phyloP scores from a whole-genome alignment of 306 rosid genomes.

The Pterocarpus santalinus region DNA sequence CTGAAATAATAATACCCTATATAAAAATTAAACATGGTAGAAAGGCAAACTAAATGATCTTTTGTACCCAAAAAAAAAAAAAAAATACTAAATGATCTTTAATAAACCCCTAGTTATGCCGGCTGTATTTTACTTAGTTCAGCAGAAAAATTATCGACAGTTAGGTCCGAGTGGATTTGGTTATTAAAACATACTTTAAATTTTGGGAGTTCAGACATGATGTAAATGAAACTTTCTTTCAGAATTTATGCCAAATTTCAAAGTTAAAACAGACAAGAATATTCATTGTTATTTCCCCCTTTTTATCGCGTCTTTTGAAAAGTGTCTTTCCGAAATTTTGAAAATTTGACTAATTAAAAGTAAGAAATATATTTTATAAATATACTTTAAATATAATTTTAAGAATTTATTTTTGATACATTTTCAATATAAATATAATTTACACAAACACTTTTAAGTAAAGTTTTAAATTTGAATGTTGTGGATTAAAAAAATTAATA shows the following conservation, averaged over 20 bases:
- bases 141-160: not conserved
- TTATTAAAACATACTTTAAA: not conserved
- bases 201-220: not conserved
- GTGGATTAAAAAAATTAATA: too few relatives aligned
- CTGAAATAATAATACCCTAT: too few relatives aligned
- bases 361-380: not conserved
- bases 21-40: too few relatives aligned
- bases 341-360: not conserved
- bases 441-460: too few relatives aligned
- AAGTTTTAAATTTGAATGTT: too few relatives aligned
- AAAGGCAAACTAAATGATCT: too few relatives aligned
- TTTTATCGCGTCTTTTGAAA: constrained; percentile 1
- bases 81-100: not conserved
- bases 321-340: not conserved
- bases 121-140: not conserved
- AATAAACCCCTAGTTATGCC: not conserved
- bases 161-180: not conserved
- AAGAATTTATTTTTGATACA: too few relatives aligned
- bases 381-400: too few relatives aligned
- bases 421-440: too few relatives aligned
- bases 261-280: not conserved
- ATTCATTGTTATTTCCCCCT: not conserved
- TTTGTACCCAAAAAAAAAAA: too few relatives aligned
- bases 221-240: constrained; percentile 6
- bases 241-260: not conserved